phyloP scores from a whole-genome alignment of 1,139 yeast genomes.

The Taphrina betulina region DNA sequence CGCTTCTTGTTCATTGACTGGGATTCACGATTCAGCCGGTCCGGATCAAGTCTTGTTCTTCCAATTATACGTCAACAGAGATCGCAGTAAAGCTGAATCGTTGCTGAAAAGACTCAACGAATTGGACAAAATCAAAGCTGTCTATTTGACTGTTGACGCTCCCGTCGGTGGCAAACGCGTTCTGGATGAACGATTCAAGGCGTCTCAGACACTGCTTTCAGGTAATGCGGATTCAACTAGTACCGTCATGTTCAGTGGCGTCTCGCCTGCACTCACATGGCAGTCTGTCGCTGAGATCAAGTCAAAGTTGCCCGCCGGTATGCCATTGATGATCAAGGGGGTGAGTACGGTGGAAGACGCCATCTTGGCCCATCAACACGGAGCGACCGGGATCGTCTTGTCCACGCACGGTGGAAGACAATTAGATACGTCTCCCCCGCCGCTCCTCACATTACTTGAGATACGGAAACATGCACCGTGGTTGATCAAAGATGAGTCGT shows the following conservation, averaged over 20 bases:
- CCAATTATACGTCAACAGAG: constrained; percentile 72
- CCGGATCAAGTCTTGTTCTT: constrained; percentile 63
- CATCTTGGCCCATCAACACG: constrained; percentile 50
- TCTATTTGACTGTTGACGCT: constrained; percentile 81
- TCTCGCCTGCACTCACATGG: constrained; percentile 24
- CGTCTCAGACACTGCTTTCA: constrained; percentile 41
- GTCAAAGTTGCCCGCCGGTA: constrained; percentile 42
- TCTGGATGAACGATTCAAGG: constrained; percentile 55
- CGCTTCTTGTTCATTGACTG: constrained; percentile 73
- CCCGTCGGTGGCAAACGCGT: constrained; percentile 80
- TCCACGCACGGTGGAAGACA: constrained; percentile 62
- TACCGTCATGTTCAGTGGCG: constrained; percentile 11
- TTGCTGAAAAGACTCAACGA: constrained; percentile 56
- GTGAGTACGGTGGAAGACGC: constrained; percentile 56
- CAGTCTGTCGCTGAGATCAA: neutral
- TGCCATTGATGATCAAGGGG: constrained; percentile 52
- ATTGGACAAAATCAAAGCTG: constrained; percentile 54
- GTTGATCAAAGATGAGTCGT: constrained; percentile 43
- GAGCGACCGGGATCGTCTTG: constrained; percentile 53
- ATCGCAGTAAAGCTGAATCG: constrained; percentile 54
- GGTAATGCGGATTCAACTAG: constrained; percentile 6
- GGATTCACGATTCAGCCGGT: constrained; percentile 59
- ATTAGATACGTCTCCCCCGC: constrained; percentile 53
- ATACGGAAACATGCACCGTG: constrained; percentile 49
- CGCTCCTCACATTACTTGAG: constrained; percentile 54